phyloP scores from a whole-genome alignment of 305 asterid genomes.

The Fraxinus dipetala region DNA sequence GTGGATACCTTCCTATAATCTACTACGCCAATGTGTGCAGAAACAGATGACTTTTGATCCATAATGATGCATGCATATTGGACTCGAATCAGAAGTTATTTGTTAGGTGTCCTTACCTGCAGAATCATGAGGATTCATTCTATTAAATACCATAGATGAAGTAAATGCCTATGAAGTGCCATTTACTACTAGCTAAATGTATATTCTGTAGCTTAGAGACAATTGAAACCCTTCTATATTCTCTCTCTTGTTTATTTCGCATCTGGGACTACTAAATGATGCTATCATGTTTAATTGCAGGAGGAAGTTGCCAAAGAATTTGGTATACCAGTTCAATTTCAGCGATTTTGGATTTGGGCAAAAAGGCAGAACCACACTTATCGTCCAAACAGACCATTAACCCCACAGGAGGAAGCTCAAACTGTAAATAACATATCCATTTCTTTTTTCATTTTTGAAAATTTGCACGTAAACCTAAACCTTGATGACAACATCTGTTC shows the following conservation, averaged over 20 bases:
- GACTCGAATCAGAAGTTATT: background rate
- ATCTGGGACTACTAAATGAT: background rate
- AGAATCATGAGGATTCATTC: background rate
- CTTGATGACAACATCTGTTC: background rate
- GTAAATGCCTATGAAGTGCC: background rate
- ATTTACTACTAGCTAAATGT: background rate
- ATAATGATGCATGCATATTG: background rate
- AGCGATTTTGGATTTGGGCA: constrained; percentile 86
- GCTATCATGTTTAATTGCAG: constrained; percentile 33
- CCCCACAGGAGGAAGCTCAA: constrained; percentile 70
- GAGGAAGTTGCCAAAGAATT: constrained; percentile 73
- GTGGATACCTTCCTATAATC: background rate
- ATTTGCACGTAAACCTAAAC: background rate
- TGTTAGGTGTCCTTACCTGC: background rate
- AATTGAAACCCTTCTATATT: background rate
- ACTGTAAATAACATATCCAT: constrained; percentile 37
- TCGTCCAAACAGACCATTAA: constrained; percentile 74
- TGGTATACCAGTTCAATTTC: constrained; percentile 70
- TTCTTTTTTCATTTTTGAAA: constrained; percentile 1
- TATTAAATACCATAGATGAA: background rate
- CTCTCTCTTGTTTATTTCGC: background rate
- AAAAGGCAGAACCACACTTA: constrained; percentile 78
- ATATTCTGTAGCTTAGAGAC: background rate
- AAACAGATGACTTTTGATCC: background rate
- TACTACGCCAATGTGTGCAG: background rate